These are phyloP conservation scores for Eragrostis nindensis DNA, from an alignment of 176 grass and related monocot species.

Conservation along the genomic window DNA sequence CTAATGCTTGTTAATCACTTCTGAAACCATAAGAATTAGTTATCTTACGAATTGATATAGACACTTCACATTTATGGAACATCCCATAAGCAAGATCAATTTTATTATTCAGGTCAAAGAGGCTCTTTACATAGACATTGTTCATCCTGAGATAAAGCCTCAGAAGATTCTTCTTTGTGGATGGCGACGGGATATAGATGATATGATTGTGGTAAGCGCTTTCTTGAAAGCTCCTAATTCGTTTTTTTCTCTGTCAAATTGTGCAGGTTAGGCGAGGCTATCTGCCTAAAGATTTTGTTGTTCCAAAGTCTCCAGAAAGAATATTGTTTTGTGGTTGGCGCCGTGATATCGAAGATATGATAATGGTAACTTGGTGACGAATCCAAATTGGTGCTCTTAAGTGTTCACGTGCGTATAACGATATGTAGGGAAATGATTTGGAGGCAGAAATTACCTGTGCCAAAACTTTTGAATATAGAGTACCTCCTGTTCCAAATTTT, in stretches of 20 bases:
- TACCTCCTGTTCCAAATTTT: constrained; percentile 1
- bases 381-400: constrained; percentile 46
- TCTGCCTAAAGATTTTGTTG: constrained; percentile 79
- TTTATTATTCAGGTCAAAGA: constrained; percentile 89
- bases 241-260: constrained; percentile 54
- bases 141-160: constrained; percentile 66
- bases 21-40: constrained; percentile 39
- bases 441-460: background rate
- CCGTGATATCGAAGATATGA: constrained; percentile 91
- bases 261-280: constrained; percentile 77
- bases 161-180: constrained; percentile 92
- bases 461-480: constrained; percentile 1
- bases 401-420: constrained; percentile 26
- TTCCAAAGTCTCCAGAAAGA: constrained; percentile 82
- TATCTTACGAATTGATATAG: constrained; percentile 28
- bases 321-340: constrained; percentile 96
- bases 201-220: constrained; percentile 88
- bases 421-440: constrained; percentile 33
- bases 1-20: constrained; percentile 37
- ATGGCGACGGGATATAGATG: constrained; percentile 87
- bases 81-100: constrained; percentile 57
- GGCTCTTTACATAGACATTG: constrained; percentile 77
- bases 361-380: constrained; percentile 78
- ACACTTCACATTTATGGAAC: constrained; percentile 49
- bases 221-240: constrained; percentile 68